Base-by-base conservation (phyloP, 331 rosid species). In the Dryas integrifolia region DNA sequence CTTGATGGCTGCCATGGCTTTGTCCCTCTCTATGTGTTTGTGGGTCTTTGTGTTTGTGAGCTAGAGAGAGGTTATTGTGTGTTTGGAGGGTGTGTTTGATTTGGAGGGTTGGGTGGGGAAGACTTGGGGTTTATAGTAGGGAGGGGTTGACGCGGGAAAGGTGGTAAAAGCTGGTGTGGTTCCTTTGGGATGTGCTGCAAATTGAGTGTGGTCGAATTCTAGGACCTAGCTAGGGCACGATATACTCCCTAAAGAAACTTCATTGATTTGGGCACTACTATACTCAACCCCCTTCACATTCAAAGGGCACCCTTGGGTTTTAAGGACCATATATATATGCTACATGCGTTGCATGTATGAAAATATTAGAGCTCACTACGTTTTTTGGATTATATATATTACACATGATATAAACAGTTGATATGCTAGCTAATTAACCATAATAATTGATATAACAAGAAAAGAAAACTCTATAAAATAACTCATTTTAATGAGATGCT, bases 131-230 rank as follows among this genome's bases (percentile, higher is more conserved):
- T 88, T 85, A 90, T 84, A 83, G 82, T 82, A 79, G 79, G 77
- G 80, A 77, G 82, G 80, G 69, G 86, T 91, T 92, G 90, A 82
- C 90, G 89, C 98, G 85, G 80, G 86, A 82, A 90, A 79, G 67
- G 75, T 78, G 90, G 96, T 61, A 55, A 85, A 87, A 45, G 61
- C 74, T 52, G 45, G 75, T 65, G 35, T 65, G 35, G 52, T 57
- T 55, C 14, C 64, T 77, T 83, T 47, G 79, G 81, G 58, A 44
- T 69, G 59, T 57, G 74, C 52, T 50, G 67, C 73, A 78, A 87
- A 80, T 30, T 30, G 91, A 87, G 92, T 91, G 71, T 67, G 82
- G 67, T 81, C 65, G 75, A 86, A 76, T 76, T 69, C 30, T 72
- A 77, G 73, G 47, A 46, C 68, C 83, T 72, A 24, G 58, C 62